Conservation (phyloP, 805 yeast genomes). For the Yarrowia bubula region DNA sequence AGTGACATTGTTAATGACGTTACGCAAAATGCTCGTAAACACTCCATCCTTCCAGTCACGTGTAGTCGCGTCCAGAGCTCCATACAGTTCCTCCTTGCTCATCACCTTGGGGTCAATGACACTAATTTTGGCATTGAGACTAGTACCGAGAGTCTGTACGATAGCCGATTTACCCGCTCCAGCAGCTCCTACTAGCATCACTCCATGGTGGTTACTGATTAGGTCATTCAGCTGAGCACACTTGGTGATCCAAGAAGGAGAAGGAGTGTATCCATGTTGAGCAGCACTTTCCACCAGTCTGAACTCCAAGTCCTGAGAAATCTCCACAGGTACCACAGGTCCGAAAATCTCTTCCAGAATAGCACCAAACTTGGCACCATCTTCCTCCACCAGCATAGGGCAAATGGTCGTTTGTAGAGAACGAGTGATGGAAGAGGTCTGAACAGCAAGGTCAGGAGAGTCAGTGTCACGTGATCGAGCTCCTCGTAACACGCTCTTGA, state of each 20-base stretch:
- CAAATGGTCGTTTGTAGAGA: constrained; percentile 60
- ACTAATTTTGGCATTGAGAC: constrained; percentile 34
- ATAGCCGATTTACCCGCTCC: constrained; percentile 71
- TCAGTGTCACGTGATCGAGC: constrained; percentile 39
- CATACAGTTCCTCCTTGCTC: constrained; percentile 64
- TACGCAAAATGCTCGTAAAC: constrained; percentile 64
- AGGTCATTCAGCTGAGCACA: constrained; percentile 61
- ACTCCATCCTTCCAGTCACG: constrained; percentile 93
- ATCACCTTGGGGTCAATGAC: constrained; percentile 75
- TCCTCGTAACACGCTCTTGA: constrained; percentile 62
- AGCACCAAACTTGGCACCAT: constrained; percentile 39
- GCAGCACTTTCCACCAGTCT: constrained; percentile 36
- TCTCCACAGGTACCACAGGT: constrained; percentile 31
- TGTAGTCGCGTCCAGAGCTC: constrained; percentile 68
- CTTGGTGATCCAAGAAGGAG: constrained; percentile 52
- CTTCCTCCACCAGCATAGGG: constrained; percentile 64
- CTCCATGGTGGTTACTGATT: constrained; percentile 66
- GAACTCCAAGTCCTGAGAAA: constrained; percentile 37
- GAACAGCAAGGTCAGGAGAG: background rate
- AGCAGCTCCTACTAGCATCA: constrained; percentile 74
- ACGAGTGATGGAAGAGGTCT: constrained; percentile 42
- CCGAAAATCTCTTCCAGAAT: constrained; percentile 28
- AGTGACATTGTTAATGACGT: constrained; percentile 51
- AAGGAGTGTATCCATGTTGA: constrained; percentile 39
- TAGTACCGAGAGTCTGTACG: constrained; percentile 43